Percentiles rank a stretch among this genome's conserved stretches.
Conservation (phyloP, 495 filamentous ascomycete genomes). For the Cercophora scortea region DNA sequence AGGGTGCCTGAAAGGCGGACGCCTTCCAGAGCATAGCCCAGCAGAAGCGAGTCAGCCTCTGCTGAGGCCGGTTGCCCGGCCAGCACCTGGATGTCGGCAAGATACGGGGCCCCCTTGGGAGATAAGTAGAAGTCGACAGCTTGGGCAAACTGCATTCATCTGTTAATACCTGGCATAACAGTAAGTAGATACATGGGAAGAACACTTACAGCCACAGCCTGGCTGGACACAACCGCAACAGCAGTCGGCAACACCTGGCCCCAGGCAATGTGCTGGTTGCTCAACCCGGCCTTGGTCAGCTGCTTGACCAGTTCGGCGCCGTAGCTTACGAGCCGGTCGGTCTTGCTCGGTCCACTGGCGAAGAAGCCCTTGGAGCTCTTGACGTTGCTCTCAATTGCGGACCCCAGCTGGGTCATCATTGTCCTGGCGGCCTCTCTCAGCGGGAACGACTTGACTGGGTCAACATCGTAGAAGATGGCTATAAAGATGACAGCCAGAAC, state of each 20-base stretch:
- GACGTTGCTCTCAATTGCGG: slow-evolving; percentile 39
- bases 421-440: slow-evolving; percentile 54
- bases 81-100: slow-evolving; percentile 51
- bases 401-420: slow-evolving; percentile 45
- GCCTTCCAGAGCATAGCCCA: slow-evolving; percentile 48
- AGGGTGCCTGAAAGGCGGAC: slow-evolving; percentile 40
- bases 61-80: slow-evolving; percentile 26
- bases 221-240: slow-evolving; percentile 51
- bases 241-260: slow-evolving; percentile 51
- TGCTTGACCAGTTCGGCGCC: slow-evolving; percentile 63
- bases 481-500: slow-evolving; percentile 61
- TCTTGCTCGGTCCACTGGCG: slow-evolving; percentile 24
- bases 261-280: slow-evolving; percentile 64
- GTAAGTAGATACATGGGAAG: neutral
- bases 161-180: neutral
- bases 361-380: slow-evolving; percentile 54
- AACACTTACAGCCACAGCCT: slow-evolving; percentile 52
- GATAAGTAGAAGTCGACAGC: slow-evolving; percentile 73
- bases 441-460: slow-evolving; percentile 45
- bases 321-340: slow-evolving; percentile 54
- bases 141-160: slow-evolving; percentile 49
- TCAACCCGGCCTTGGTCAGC: slow-evolving; percentile 57
- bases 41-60: slow-evolving; percentile 31
- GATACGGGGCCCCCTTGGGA: slow-evolving; percentile 41
- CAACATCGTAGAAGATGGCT: slow-evolving; percentile 39